A percentile compares a stretch with the other conserved stretches of the same genome.
These are phyloP conservation scores for Ophiostoma sp. DNA, from an alignment of 2,329 filamentous ascomycete genomes.

Conservation along the genomic window DNA sequence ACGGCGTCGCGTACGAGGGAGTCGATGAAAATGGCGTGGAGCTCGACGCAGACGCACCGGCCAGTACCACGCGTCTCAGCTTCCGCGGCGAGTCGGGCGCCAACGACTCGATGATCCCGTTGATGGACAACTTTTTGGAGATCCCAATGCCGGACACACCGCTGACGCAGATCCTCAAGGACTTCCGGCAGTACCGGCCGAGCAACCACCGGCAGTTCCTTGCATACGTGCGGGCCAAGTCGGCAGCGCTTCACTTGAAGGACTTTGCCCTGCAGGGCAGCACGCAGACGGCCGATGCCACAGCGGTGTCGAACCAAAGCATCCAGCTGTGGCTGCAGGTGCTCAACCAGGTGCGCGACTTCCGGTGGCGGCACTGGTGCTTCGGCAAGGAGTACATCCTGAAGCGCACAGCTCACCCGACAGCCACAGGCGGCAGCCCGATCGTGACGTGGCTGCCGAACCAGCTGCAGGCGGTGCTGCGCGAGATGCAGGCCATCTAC, in stretches of 20 bases:
- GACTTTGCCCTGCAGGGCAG: slow-evolving; percentile 48
- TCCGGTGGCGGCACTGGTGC: slow-evolving; percentile 80
- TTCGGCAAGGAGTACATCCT: slow-evolving; percentile 81
- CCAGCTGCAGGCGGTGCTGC: slow-evolving; percentile 68
- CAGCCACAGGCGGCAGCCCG: slow-evolving; percentile 72
- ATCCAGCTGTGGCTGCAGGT: slow-evolving; percentile 57
- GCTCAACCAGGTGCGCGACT: slow-evolving; percentile 71
- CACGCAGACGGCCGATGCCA: slow-evolving; percentile 26
- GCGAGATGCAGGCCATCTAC: slow-evolving; percentile 60
- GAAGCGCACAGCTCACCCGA: slow-evolving; percentile 69
- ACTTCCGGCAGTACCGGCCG: slow-evolving; percentile 85
- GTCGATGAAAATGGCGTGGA: slow-evolving; percentile 51
- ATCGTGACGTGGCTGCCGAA: slow-evolving; percentile 83
- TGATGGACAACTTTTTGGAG: slow-evolving; percentile 81
- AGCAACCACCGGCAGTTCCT: slow-evolving; percentile 85
- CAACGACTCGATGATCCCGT: slow-evolving; percentile 89
- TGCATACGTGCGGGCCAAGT: slow-evolving; percentile 56
- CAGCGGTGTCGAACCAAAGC: slow-evolving; percentile 41
- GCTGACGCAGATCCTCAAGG: slow-evolving; percentile 77
- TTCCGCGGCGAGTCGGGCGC: slow-evolving; percentile 92
- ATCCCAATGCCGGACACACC: slow-evolving; percentile 85
- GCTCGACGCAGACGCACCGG: not conserved
- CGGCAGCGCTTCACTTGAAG: slow-evolving; percentile 48
- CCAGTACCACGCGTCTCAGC: slow-evolving; percentile 48
- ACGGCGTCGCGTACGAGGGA: slow-evolving; percentile 85